Evolutionary conservation across 2,329 filamentous ascomycete genomes (phyloP).

Genomic region (Lachnellula occidentalis): DNA sequence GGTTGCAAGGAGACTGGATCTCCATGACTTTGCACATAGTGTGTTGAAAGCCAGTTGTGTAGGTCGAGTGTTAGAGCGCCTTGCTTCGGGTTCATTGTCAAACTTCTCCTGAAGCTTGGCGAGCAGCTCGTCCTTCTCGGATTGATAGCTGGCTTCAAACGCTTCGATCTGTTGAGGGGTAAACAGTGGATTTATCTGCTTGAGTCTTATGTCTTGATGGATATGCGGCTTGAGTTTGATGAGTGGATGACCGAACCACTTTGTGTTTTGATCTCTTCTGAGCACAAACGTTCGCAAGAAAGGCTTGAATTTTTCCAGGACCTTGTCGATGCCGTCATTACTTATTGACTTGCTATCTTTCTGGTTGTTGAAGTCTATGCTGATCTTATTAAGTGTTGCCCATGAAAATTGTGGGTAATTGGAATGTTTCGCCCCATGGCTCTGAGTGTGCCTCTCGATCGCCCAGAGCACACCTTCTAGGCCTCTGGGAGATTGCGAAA

Average conservation of each 20-base stretch:
- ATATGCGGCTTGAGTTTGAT: slow-evolving; percentile 11
- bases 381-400: slow-evolving; percentile 5
- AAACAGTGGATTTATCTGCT: neutral
- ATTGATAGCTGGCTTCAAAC: neutral
- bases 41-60: slow-evolving; percentile 5
- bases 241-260: slow-evolving; percentile 14
- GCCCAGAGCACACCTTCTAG: slow-evolving; percentile 15
- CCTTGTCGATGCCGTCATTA: neutral
- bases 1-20: slow-evolving; percentile 8
- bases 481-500: slow-evolving; percentile 6
- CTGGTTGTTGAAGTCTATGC: slow-evolving; percentile 9
- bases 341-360: neutral
- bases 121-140: neutral
- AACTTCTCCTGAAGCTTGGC: slow-evolving; percentile 1
- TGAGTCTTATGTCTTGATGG: slow-evolving; percentile 12
- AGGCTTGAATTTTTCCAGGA: slow-evolving; percentile 3
- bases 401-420: neutral
- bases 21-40: neutral
- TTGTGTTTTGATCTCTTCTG: slow-evolving; percentile 7
- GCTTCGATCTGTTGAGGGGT: neutral
- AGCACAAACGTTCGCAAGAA: slow-evolving; percentile 13
- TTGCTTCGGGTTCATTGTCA: neutral
- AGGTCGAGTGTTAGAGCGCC: neutral
- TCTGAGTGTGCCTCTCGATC: slow-evolving; percentile 11
- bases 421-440: neutral